Conservation (phyloP, 805 yeast species). For the Jamesozyma rosinii region DNA sequence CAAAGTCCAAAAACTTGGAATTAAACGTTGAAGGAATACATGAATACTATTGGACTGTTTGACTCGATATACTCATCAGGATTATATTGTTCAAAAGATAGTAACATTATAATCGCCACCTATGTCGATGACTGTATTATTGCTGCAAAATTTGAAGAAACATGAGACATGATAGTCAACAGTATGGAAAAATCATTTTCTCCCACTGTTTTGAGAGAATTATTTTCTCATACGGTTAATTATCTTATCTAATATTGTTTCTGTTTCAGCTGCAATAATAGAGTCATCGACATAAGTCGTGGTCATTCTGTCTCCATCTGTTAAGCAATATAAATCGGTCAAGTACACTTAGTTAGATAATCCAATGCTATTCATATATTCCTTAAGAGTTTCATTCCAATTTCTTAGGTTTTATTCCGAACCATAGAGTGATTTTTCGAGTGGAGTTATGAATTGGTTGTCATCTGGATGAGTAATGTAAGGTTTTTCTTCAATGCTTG, state of each 20-base stretch:
- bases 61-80: background rate
- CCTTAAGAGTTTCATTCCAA: conserved; percentile 4
- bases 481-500: background rate
- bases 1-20: conserved; percentile 4
- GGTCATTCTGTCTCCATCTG: background rate
- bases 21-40: conserved; percentile 1
- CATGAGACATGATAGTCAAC: no score
- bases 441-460: background rate
- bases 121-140: conserved; percentile 4
- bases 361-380: background rate
- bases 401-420: conserved; percentile 1
- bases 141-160: background rate
- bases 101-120: background rate
- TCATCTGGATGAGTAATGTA: background rate
- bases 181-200: no score
- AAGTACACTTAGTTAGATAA: background rate
- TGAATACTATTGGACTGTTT: background rate
- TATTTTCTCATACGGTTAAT: no score
- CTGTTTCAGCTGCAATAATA: background rate
- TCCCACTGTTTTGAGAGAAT: no score
- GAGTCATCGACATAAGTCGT: conserved; percentile 4
- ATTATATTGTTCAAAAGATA: background rate
- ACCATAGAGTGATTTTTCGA: conserved; percentile 6
- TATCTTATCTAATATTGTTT: no score
- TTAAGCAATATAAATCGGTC: background rate